Conservation (phyloP, 257 asterid species). For the Leonotis leonurus region DNA sequence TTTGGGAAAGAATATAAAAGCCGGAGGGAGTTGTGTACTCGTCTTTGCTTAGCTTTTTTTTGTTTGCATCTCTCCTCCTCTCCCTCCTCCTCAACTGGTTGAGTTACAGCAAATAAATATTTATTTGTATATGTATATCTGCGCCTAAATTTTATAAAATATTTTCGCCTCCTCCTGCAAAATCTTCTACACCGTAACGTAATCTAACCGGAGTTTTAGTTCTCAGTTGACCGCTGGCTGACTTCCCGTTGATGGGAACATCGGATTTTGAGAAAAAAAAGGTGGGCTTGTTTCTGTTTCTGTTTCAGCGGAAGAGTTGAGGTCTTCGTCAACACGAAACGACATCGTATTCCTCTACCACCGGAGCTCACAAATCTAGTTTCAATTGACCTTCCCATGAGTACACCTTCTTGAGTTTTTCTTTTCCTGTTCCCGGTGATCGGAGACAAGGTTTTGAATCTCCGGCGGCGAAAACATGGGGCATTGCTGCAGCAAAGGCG, state of each 20-base stretch:
- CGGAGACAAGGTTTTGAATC: slow-evolving; percentile 19
- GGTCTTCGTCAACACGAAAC: slow-evolving; percentile 14
- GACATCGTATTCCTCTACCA: neutral
- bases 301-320: slow-evolving; percentile 2
- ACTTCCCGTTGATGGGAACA: slow-evolving; percentile 21
- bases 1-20: slow-evolving; percentile 1
- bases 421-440: slow-evolving; percentile 15
- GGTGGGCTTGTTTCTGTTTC: no score
- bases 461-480: slow-evolving; percentile 48
- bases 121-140: neutral
- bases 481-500: slow-evolving; percentile 84
- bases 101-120: no score
- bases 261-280: slow-evolving; percentile 5
- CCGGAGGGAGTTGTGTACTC: neutral
- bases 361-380: slow-evolving; percentile 18
- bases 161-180: slow-evolving; percentile 2
- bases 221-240: slow-evolving; percentile 32
- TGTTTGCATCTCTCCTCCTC: neutral
- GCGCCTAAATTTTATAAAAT: neutral
- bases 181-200: slow-evolving; percentile 9
- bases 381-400: slow-evolving; percentile 13
- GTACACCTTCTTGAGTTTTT: neutral
- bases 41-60: slow-evolving; percentile 1
- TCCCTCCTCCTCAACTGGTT: neutral
- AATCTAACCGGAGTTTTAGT: slow-evolving; percentile 31